Percentiles rank a stretch among this genome's conserved stretches.
Evolutionary conservation across 202 grass and related monocot species (phyloP).

Genomic region (Zizania palustris): DNA sequence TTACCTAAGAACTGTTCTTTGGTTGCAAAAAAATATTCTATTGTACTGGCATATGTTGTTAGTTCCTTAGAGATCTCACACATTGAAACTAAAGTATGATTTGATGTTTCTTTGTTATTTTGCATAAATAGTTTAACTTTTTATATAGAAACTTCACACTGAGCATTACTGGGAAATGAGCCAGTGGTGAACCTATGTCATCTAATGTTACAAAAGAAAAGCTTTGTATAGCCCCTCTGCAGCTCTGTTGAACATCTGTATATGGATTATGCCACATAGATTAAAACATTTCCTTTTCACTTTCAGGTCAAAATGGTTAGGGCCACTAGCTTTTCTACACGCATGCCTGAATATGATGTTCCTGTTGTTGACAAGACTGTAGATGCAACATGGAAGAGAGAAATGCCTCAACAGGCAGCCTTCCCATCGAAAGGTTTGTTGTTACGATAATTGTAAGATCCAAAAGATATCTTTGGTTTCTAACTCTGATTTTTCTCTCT

Average conservation of each 20-base stretch:
- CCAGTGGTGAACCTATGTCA: background rate
- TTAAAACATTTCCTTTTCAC: slow-evolving; percentile 29
- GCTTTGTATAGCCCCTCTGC: background rate
- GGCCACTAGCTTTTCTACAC: slow-evolving; percentile 61
- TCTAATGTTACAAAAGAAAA: background rate
- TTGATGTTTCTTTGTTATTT: slow-evolving; percentile 2
- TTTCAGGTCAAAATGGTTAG: slow-evolving; percentile 74
- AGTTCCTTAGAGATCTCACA: background rate
- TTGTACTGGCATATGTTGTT: background rate
- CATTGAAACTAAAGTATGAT: background rate
- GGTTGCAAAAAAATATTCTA: background rate
- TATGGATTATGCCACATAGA: background rate
- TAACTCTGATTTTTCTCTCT: slow-evolving; percentile 38
- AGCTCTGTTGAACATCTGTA: background rate
- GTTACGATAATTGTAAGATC: slow-evolving; percentile 3
- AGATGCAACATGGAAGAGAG: slow-evolving; percentile 74
- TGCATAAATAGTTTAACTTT: background rate
- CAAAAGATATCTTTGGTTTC: background rate
- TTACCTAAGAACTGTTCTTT: slow-evolving; percentile 7
- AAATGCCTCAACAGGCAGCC: slow-evolving; percentile 45
- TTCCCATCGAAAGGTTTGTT: slow-evolving; percentile 53
- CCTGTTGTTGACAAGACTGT: slow-evolving; percentile 93
- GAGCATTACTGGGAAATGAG: background rate
- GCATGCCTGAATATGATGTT: slow-evolving; percentile 63
- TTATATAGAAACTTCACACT: too few species aligned